These are phyloP conservation scores for Clonostachys chloroleuca DNA, from an alignment of 2,329 filamentous ascomycete species.

Conservation along the genomic window DNA sequence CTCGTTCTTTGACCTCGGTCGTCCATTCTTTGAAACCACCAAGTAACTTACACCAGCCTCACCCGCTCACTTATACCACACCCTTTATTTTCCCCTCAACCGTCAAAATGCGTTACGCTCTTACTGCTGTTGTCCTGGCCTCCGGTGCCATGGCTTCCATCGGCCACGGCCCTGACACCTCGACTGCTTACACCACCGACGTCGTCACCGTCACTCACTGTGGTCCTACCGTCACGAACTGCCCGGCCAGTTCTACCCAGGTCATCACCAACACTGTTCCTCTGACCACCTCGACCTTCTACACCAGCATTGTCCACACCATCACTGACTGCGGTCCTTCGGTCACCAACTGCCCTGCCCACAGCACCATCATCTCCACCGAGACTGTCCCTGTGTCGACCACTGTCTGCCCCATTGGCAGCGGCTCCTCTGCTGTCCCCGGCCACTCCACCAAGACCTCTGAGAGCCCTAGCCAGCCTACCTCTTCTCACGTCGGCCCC, in stretches of 20 bases:
- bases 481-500: no score
- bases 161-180: conserved; percentile 20
- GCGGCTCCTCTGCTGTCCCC: conserved; percentile 5
- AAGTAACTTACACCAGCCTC: conserved; percentile 14
- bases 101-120: conserved; percentile 60
- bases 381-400: conserved; percentile 30
- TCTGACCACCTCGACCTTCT: conserved; percentile 49
- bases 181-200: conserved; percentile 52
- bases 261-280: conserved; percentile 30
- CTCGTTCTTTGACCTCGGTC: conserved; percentile 48
- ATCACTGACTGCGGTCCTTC: conserved; percentile 56
- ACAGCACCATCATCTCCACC: conserved; percentile 26
- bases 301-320: conserved; percentile 54
- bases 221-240: conserved; percentile 56
- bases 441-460: conserved; percentile 9
- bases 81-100: conserved; percentile 18
- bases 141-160: conserved; percentile 8
- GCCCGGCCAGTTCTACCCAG: conserved; percentile 39
- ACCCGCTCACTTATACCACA: conserved; percentile 12
- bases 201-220: conserved; percentile 59
- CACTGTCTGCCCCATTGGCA: conserved; percentile 29
- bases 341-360: conserved; percentile 58
- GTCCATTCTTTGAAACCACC: conserved; percentile 45
- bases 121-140: conserved; percentile 24
- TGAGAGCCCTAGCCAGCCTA: background rate